These are phyloP conservation scores for Mangifera indica DNA, from an alignment of 345 rosid species.

Conservation along the genomic window DNA sequence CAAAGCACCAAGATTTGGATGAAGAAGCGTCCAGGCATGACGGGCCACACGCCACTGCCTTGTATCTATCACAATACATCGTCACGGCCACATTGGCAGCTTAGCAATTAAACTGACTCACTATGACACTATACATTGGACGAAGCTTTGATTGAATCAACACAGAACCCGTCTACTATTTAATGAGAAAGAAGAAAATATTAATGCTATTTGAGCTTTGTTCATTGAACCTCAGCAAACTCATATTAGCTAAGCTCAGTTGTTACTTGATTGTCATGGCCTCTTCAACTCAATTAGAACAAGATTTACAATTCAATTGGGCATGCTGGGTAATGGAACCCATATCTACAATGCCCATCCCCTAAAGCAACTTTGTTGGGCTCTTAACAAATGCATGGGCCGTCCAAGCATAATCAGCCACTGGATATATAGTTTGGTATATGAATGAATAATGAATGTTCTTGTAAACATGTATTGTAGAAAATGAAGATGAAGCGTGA, in stretches of 20 bases:
- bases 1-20: neutral
- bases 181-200: too few relatives aligned
- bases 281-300: too few relatives aligned
- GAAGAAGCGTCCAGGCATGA: neutral
- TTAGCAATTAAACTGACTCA: neutral
- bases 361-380: too few relatives aligned
- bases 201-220: neutral
- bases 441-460: too few relatives aligned
- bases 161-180: neutral
- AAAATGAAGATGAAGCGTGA: neutral
- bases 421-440: too few relatives aligned
- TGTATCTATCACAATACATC: neutral
- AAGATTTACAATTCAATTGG: too few relatives aligned
- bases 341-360: too few relatives aligned
- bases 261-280: too few relatives aligned
- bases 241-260: neutral
- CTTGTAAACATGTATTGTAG: too few relatives aligned
- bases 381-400: too few relatives aligned
- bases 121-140: neutral
- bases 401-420: too few relatives aligned
- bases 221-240: neutral
- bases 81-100: neutral
- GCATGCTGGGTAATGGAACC: too few relatives aligned
- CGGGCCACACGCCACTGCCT: constrained; percentile 2
- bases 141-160: neutral